Base-by-base conservation (phyloP, 1,284 basidiomycete species). In the Paramarasmius palmivorus region DNA sequence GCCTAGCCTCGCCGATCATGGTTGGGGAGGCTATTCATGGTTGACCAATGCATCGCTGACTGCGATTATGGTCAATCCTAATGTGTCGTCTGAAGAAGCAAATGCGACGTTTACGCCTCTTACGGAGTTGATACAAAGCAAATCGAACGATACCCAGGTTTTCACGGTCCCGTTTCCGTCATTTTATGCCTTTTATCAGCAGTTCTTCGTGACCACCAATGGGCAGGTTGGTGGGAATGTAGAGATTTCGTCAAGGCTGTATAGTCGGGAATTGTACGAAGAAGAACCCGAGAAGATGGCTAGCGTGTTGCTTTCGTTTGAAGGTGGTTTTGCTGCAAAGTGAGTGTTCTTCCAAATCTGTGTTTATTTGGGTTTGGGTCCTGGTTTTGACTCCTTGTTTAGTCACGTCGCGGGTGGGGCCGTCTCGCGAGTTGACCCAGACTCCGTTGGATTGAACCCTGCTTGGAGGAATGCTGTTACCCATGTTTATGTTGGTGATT, bases 401-500 rank as follows among this genome's bases (percentile, higher is more conserved):
- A 76, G 73, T 42, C 61, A 67, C 10, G 57, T 76, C 9, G 68
- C 65, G 14, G 73, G 76, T 1, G 75, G 76, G 3, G 70, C 61
- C 23, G 74, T 75, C 6, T 64, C 68, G 8, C 59, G 65, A 17
- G 59, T 66, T 2, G 61, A 70, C 39, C 67, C 73, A 0, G 63
- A 67, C 37, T 71, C 72, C 2, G 67, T 65, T 6, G 75, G 73
- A 5, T 50, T 78, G 22, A 73, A 74, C 57, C 75, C 76, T 8
- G 70, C 67, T 3, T 78, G 75, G 75, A 64, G 77, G 5, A 63
- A 67, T 8, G 68, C 73, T 2, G 42, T 78, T 26, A 60, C 65
- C 7, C 64, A 73, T 48, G 52, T 64, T 9, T 32, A 61, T 7
- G 57, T 63, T 14, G 62, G 53, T 4, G 45, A 42, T 9, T 35